Base-by-base conservation (phyloP, 768 basidiomycete species). In the Melanogaster broomeanus region DNA sequence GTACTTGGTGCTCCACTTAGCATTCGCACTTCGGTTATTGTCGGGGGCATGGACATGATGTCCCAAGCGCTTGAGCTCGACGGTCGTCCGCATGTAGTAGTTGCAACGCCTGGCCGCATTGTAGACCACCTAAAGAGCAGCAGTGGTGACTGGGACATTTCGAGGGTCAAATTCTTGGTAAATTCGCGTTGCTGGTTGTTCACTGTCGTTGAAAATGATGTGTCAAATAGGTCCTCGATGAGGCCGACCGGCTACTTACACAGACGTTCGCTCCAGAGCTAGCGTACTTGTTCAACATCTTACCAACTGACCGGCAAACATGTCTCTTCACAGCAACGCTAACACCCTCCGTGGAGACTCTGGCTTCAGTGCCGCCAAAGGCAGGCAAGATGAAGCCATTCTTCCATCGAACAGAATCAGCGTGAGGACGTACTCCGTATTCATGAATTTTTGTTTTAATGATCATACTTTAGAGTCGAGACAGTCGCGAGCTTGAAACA, bases 11-110 rank as follows among this genome's bases (percentile, higher is more conserved):
- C 82, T 16, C 76, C 92, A 11, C 72, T 97, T 52, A 93, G 87
- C 62, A 71, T 93, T 42, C 84, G 85, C 27, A 96, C 93, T 9
- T 82, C 88, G 10, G 93, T 98, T 8, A 75, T 98, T 28, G 94
- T 98, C 2, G 97, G 97, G 16, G 97, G 97, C 6, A 96, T 99
- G 93, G 97, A 99, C 61, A 96, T 96, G 87, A 93, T 97, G 77
- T 67, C 84, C 1, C 97, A 99, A 66, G 92, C 96, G 0, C 74
- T 91, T 16, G 93, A 95, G 61, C 81, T 99, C 13, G 77, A 79
- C 3, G 82, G 85, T 56, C 81, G 89, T 37, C 97, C 97, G 0
- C 97, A 98, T 66, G 80, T 99, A 33, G 86, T 98, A 21, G 85
- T 99, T 41, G 97, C 95, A 8, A 99, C 97, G 0, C 97, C 97